Conservation (phyloP, 2,329 filamentous ascomycete species). For the Cladobotryum mycophilum region DNA sequence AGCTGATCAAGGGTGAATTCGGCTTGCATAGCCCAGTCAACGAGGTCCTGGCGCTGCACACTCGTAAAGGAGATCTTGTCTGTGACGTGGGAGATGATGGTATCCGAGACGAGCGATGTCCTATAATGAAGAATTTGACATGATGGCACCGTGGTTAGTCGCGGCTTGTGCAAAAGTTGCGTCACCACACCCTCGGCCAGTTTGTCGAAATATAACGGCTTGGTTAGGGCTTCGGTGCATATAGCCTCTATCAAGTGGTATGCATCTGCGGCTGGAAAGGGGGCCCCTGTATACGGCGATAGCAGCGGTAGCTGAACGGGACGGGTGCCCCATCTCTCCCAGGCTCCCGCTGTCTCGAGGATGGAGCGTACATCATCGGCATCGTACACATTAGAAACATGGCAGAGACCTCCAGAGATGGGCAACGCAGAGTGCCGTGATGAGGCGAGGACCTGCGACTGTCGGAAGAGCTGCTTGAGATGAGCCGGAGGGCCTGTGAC, state of each 20-base stretch:
- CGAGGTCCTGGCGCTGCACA: neutral
- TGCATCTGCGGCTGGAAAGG: too few species aligned
- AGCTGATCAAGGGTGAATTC: neutral
- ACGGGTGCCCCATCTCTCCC: too few species aligned
- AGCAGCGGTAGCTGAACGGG: too few species aligned
- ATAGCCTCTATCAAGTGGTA: too few species aligned
- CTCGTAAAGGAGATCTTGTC: conserved; percentile 3
- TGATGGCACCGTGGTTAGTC: too few species aligned
- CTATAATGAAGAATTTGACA: too few species aligned
- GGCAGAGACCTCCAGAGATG: conserved; percentile 33
- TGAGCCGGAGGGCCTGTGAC: conserved; percentile 31
- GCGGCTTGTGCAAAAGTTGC: too few species aligned
- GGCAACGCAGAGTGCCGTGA: conserved; percentile 26
- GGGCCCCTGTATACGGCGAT: too few species aligned
- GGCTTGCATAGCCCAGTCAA: neutral
- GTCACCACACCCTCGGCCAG: too few species aligned
- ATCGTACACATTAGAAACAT: conserved; percentile 35
- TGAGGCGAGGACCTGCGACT: conserved; percentile 17
- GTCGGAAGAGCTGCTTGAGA: conserved; percentile 23
- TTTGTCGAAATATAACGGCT: too few species aligned
- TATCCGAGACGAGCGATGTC: neutral
- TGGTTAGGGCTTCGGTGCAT: too few species aligned
- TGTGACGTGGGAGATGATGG: neutral
- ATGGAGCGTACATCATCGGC: neutral
- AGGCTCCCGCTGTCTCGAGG: neutral